Conservation (phyloP, 495 filamentous ascomycete species). For the Eremomyces bilateralis region DNA sequence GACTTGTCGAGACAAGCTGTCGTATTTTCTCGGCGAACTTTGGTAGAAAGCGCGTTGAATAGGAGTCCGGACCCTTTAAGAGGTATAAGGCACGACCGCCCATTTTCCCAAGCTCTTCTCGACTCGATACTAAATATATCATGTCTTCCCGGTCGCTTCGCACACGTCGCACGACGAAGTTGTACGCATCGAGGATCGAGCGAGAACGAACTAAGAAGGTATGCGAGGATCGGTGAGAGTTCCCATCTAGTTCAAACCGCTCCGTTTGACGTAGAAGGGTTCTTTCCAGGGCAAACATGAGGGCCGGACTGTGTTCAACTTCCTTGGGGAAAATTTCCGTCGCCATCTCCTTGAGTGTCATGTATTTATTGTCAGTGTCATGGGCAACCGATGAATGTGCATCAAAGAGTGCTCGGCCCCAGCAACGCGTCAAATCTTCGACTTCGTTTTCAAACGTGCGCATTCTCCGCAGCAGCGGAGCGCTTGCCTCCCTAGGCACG, state of each 20-base stretch:
- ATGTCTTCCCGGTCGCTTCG: no score
- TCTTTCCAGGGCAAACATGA: conserved; percentile 47
- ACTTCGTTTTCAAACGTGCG: conserved; percentile 26
- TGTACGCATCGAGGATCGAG: no score
- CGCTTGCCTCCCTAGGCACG: conserved; percentile 30
- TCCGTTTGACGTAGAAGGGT: conserved; percentile 33
- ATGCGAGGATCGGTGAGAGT: conserved; percentile 20
- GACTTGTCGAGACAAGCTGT: no score
- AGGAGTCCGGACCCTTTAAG: no score
- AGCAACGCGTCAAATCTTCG: conserved; percentile 26
- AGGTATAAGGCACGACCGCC: no score
- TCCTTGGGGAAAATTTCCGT: conserved; percentile 23
- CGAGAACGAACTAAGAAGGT: conserved; percentile 26
- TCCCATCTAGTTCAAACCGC: conserved; percentile 23
- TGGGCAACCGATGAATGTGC: conserved; percentile 20
- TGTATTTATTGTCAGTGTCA: conserved; percentile 20
- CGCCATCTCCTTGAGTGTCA: conserved; percentile 43
- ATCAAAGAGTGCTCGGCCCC: conserved; percentile 19
- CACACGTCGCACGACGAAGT: no score
- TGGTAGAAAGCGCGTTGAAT: no score
- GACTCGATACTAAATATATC: no score
- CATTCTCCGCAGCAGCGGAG: conserved; percentile 29
- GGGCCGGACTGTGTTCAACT: conserved; percentile 26
- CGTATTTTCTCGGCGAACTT: no score
- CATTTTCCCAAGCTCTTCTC: no score